Base-by-base conservation (phyloP, 129 eudicot species). In the Arctium minus region DNA sequence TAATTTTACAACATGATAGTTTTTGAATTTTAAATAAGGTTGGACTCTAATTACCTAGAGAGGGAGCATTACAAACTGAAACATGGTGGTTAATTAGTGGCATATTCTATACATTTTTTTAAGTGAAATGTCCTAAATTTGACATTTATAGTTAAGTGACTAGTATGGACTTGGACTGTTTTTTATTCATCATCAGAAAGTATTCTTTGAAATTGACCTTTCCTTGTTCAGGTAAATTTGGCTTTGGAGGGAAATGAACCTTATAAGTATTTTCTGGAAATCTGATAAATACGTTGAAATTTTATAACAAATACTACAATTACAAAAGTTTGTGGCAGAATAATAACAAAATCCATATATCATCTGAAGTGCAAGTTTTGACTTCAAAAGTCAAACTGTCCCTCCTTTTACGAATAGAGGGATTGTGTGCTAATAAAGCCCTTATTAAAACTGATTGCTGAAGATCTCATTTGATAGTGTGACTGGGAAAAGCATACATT, bases 371-470 rank as follows among this genome's bases (percentile, higher is more conserved):
- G 81, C 32, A 42, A 27, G 67, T 40, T 79, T 31, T 69, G 42
- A 68, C 12, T 68, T 38, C 8, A 68, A 15, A 68, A 30, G 44
- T 29, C 10, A 2, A 36, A 15, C 32, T 67, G 29, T 22, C 22
- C 60, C 36, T 29, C 33, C 31, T 35, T n/a, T 36, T 79, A 30
- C 2, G 40, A 69, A 69, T 68, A 42, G 56, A 77, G 67, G 68
- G 68, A 29, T 32, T 46, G 70, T 56, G 40, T 56, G 73, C 62
- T 56, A 53, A 73, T 39, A 36, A 56, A 37, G 30, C 72, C 70
- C 42, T 10, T 50, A 15, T 27, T 71, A 44, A 72, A 35, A 72
- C n/a, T 70, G 83, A 71, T 65, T 13, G 70, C 77, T 80, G 78
- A 35, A 80, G 71, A 74, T 72, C 77, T 71, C 12, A 35, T 79